Conservation (phyloP, 1,284 basidiomycete genomes). For the Heterobasidion irregulare region DNA sequence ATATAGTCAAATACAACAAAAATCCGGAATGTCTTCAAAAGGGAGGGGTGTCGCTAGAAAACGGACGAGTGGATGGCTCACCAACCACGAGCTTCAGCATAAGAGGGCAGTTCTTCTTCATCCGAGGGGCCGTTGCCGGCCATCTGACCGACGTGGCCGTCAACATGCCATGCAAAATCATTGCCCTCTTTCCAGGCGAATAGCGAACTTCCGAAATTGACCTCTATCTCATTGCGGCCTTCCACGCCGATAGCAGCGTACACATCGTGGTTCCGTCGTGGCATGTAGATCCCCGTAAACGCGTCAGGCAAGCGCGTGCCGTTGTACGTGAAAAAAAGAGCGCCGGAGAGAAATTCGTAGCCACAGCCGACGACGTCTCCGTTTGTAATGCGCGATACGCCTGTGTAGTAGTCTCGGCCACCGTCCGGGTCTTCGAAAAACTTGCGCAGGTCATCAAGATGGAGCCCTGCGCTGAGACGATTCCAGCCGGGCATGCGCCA, state of each 20-base stretch:
- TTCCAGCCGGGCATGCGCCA: constrained; percentile 71
- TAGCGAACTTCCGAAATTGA: constrained; percentile 54
- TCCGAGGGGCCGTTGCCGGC: constrained; percentile 12
- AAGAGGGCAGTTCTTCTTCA: constrained; percentile 24
- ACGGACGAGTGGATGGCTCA: too few relatives aligned
- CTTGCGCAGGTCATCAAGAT: constrained; percentile 64
- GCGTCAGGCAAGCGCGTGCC: constrained; percentile 48
- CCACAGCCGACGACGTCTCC: constrained; percentile 57
- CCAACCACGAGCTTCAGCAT: constrained; percentile 5
- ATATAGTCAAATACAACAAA: too few relatives aligned
- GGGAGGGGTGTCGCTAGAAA: too few relatives aligned
- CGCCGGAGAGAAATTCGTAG: constrained; percentile 42
- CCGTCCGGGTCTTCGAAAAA: constrained; percentile 64
- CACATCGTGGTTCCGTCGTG: constrained; percentile 41
- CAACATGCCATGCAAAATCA: constrained; percentile 51
- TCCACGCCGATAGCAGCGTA: constrained; percentile 58
- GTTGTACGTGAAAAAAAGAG: constrained; percentile 62
- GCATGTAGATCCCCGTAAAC: constrained; percentile 51
- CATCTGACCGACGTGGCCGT: constrained; percentile 42
- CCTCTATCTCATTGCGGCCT: constrained; percentile 43
- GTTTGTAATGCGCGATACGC: constrained; percentile 23
- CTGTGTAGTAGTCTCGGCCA: constrained; percentile 43
- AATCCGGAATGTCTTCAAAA: too few relatives aligned
- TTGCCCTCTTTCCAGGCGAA: constrained; percentile 59
- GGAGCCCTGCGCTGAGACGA: constrained; percentile 51